Evolutionary conservation across 345 rosid genomes (phyloP).

Genomic region (Populus pruinosa): DNA sequence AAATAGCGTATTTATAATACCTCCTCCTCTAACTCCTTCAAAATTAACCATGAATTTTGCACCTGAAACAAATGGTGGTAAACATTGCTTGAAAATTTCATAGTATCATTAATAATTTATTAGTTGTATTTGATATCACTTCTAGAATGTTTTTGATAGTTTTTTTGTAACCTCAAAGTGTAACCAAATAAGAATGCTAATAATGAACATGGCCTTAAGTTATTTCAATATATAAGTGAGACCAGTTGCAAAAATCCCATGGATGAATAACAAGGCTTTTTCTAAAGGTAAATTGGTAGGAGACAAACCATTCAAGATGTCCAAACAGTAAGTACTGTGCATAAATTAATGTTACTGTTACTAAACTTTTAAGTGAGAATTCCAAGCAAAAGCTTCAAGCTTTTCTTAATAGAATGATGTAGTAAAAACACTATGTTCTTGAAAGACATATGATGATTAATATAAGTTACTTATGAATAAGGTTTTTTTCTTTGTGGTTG

Average conservation of each 20-base stretch:
- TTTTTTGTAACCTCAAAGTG: not conserved
- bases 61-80: slow-evolving; percentile 21
- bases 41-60: slow-evolving; percentile 25
- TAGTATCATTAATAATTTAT: too few relatives aligned
- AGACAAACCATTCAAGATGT: not conserved
- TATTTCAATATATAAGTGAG: not conserved
- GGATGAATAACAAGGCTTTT: not conserved
- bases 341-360: not conserved
- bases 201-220: too few relatives aligned
- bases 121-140: not conserved
- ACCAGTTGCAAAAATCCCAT: not conserved
- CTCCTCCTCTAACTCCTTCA: slow-evolving; percentile 26
- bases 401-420: not conserved
- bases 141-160: not conserved
- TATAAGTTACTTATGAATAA: too few relatives aligned
- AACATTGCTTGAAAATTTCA: not conserved
- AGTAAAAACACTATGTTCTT: not conserved
- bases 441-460: not conserved
- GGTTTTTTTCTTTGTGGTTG: too few relatives aligned
- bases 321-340: not conserved
- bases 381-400: slow-evolving; percentile 2
- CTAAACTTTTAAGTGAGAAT: not conserved
- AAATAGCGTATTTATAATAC: slow-evolving; percentile 11
- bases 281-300: not conserved
- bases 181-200: not conserved